phyloP scores from a whole-genome alignment of 371 early-diverging fungal species.

The Neoconidiobolus thromboides region DNA sequence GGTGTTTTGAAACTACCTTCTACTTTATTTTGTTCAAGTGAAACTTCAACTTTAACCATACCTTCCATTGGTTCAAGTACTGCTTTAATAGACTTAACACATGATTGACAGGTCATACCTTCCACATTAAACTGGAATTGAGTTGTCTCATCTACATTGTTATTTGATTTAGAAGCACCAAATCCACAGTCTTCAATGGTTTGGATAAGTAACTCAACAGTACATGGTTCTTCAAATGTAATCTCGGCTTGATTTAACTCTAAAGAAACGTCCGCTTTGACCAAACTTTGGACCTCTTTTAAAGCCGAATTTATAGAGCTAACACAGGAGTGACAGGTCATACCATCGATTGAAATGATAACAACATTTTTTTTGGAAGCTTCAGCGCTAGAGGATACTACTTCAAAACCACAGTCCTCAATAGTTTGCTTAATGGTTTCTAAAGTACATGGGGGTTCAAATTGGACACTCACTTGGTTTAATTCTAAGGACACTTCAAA shows the following conservation, averaged over 20 bases:
- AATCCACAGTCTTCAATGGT: conserved; percentile 44
- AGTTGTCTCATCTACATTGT: background rate
- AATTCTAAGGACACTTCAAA: conserved; percentile 25
- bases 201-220: conserved; percentile 6
- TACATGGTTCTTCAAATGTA: conserved; percentile 12
- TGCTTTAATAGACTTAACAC: conserved; percentile 42
- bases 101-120: conserved; percentile 78
- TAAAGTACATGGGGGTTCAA: background rate
- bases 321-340: conserved; percentile 15
- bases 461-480: conserved; percentile 19
- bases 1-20: conserved; percentile 13
- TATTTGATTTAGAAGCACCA: conserved; percentile 8
- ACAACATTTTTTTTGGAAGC: background rate
- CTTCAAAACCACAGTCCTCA: conserved; percentile 5
- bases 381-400: background rate
- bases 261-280: conserved; percentile 21
- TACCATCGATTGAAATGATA: background rate
- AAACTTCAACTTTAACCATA: conserved; percentile 20
- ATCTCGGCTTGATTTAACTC: conserved; percentile 23
- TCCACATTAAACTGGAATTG: background rate
- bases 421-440: background rate
- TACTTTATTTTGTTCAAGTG: conserved; percentile 19
- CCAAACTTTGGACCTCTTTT: conserved; percentile 18
- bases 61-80: conserved; percentile 25
- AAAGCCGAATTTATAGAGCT: conserved; percentile 36